A percentile compares a stretch with the other conserved stretches of the same genome.
Evolutionary conservation across 768 basidiomycete species (phyloP).

Genomic region (Collybiopsis confluens): DNA sequence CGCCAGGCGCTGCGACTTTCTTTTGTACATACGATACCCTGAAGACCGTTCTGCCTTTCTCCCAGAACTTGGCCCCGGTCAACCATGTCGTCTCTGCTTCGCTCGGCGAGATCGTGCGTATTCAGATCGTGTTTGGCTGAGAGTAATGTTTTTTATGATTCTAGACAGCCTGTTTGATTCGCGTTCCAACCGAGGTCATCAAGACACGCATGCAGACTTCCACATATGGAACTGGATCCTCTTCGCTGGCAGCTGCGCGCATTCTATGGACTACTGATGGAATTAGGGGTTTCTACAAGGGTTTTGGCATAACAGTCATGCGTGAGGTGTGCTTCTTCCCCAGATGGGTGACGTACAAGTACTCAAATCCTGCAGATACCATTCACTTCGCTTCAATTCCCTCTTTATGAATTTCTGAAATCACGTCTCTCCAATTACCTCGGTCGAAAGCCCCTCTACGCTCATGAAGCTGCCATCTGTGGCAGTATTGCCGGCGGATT

Average conservation of each 20-base stretch:
- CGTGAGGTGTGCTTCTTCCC: conserved; percentile 43
- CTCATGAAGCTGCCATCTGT: conserved; percentile 80
- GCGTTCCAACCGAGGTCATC: conserved; percentile 95
- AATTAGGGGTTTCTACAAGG: conserved; percentile 78
- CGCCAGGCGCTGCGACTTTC: conserved; percentile 94
- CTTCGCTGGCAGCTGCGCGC: conserved; percentile 58
- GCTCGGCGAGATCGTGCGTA: conserved; percentile 31
- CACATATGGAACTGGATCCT: conserved; percentile 57
- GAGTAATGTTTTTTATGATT: not conserved
- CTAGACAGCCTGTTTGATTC: conserved; percentile 84
- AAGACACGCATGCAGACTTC: conserved; percentile 91
- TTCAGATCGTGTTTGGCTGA: too few relatives aligned
- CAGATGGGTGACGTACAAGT: not conserved
- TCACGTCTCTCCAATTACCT: conserved; percentile 50
- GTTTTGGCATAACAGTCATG: conserved; percentile 77
- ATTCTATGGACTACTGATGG: conserved; percentile 61
- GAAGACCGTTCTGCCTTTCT: conserved; percentile 68
- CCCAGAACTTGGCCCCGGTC: conserved; percentile 59
- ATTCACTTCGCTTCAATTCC: conserved; percentile 94
- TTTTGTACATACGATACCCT: conserved; percentile 92
- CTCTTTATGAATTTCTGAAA: conserved; percentile 89
- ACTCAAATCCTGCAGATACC: conserved; percentile 61
- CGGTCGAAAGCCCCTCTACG: conserved; percentile 52
- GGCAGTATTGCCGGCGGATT: conserved; percentile 89
- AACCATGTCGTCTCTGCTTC: conserved; percentile 31